Percentiles rank a stretch among this genome's conserved stretches.
Conservation (phyloP, 2,329 filamentous ascomycete species). For the Penicillium sumatraense region DNA sequence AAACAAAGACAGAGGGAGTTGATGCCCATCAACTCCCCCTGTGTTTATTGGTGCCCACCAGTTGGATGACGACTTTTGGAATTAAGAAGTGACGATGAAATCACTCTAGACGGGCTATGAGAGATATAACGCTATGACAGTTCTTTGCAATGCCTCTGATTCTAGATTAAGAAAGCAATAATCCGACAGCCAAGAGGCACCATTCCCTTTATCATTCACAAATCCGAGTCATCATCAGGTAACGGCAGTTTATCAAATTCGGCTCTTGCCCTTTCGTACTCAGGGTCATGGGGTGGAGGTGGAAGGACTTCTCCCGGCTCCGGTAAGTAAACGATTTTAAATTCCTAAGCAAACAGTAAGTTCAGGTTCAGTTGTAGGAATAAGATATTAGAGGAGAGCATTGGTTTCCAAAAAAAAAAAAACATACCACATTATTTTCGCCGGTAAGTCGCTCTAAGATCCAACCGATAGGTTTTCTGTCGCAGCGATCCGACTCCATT, state of each 20-base stretch:
- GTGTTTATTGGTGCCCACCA: too few relatives aligned
- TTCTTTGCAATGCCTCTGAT: too few relatives aligned
- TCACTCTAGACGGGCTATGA: too few relatives aligned
- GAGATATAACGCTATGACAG: too few relatives aligned
- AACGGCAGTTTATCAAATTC: not conserved
- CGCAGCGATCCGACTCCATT: not conserved
- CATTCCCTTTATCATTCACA: not conserved
- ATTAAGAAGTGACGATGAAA: too few relatives aligned
- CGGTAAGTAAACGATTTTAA: not conserved
- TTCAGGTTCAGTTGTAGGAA: not conserved
- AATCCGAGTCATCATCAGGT: not conserved
- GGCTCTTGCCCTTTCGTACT: not conserved
- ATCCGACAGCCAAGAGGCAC: too few relatives aligned
- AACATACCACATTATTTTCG: not conserved
- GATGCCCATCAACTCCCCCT: too few relatives aligned
- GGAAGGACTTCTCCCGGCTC: not conserved
- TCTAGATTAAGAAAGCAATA: too few relatives aligned
- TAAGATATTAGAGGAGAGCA: not conserved
- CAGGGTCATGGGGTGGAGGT: not conserved
- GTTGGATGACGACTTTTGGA: too few relatives aligned
- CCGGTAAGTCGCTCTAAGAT: not conserved
- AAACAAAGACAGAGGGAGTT: too few relatives aligned
- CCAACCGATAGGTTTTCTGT: not conserved
- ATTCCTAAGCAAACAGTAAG: not conserved
- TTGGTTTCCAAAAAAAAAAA: not conserved